These are phyloP conservation scores for Epichloe gansuensis DNA, from an alignment of 2,329 filamentous ascomycete genomes.

Conservation along the genomic window DNA sequence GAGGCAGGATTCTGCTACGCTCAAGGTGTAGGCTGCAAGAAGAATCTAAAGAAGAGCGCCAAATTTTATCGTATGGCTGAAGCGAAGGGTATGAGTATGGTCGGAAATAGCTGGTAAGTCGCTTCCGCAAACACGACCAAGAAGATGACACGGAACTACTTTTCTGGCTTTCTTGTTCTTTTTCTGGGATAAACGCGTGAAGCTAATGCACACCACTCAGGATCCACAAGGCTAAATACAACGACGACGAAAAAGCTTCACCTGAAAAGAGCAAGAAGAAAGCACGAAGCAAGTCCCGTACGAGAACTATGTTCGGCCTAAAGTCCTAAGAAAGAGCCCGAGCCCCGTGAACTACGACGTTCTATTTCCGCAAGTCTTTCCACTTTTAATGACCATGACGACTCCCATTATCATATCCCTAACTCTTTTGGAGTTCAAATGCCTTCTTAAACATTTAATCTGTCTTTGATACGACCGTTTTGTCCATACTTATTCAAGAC, in stretches of 20 bases:
- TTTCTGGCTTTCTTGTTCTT: neutral
- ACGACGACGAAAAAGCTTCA: conserved; percentile 42
- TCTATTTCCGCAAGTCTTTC: too few species aligned
- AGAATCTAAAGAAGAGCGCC: conserved; percentile 88
- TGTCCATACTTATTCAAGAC: neutral
- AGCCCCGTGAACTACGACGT: neutral
- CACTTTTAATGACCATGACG: conserved; percentile 17
- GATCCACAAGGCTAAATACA: conserved; percentile 96
- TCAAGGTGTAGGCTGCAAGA: conserved; percentile 85
- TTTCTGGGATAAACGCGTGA: neutral
- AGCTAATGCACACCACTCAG: conserved; percentile 29
- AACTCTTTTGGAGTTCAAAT: conserved; percentile 20
- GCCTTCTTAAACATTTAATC: conserved; percentile 6
- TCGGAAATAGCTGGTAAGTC: conserved; percentile 91
- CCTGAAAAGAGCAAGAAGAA: conserved; percentile 46
- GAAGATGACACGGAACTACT: neutral
- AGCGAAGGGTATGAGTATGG: conserved; percentile 90
- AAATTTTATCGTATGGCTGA: conserved; percentile 84
- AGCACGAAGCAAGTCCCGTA: conserved; percentile 60
- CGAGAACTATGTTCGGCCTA: conserved; percentile 56
- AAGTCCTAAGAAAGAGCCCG: conserved; percentile 16
- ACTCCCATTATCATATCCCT: conserved; percentile 15
- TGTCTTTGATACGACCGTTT: neutral
- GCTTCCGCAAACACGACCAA: neutral
- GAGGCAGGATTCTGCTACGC: conserved; percentile 96